These are phyloP conservation scores for Penicillium pancosmium DNA, from an alignment of 495 filamentous ascomycete genomes.

Conservation along the genomic window DNA sequence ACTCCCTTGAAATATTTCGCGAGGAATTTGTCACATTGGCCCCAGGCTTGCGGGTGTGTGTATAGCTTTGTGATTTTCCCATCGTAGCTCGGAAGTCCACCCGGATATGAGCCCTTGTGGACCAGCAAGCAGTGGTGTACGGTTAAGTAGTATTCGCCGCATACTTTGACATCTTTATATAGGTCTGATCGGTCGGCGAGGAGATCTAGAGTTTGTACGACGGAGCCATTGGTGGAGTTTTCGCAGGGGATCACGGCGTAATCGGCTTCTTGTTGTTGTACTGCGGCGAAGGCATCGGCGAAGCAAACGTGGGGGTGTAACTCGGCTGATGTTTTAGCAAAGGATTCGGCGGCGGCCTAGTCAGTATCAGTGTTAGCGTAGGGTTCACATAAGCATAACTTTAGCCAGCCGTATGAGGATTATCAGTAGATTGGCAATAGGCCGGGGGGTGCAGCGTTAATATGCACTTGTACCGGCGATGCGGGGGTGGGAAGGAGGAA, in stretches of 20 bases:
- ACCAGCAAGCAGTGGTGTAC: conserved; percentile 86
- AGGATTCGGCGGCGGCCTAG: conserved; percentile 69
- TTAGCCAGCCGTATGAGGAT: not conserved
- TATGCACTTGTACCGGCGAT: not conserved
- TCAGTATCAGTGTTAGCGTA: conserved; percentile 9
- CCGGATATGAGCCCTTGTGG: conserved; percentile 36
- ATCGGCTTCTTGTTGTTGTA: conserved; percentile 63
- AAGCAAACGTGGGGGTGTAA: conserved; percentile 61
- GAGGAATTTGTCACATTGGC: conserved; percentile 84
- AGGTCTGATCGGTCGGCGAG: conserved; percentile 68
- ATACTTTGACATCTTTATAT: conserved; percentile 70
- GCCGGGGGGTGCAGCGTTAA: not conserved
- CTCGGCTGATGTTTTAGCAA: conserved; percentile 50
- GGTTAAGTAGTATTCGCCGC: conserved; percentile 77
- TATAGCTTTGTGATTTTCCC: conserved; percentile 60
- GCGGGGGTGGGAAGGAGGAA: conserved; percentile 11
- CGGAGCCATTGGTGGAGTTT: conserved; percentile 91
- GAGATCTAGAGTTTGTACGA: conserved; percentile 84
- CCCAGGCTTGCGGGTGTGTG: conserved; percentile 93
- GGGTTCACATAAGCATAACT: not conserved
- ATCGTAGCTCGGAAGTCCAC: conserved; percentile 31
- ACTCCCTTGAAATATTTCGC: conserved; percentile 63
- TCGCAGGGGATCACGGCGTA: conserved; percentile 93
- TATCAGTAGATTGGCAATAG: too few species aligned
- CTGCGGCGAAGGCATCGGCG: conserved; percentile 74